Conservation (phyloP, 176 grass and related monocot species). For the Cocos nucifera region DNA sequence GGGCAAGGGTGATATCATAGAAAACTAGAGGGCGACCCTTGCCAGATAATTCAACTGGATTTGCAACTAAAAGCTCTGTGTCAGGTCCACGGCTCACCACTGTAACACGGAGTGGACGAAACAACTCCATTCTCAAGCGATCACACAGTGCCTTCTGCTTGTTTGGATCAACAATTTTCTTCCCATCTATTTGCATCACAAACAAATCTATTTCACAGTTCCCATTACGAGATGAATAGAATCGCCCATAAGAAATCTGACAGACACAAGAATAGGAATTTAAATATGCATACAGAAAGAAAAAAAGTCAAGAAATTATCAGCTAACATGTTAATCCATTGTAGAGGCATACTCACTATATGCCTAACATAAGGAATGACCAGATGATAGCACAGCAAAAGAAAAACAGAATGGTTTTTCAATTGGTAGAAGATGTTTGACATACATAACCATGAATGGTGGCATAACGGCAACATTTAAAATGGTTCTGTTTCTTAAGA, state of each 20-base stretch:
- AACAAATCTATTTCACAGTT: constrained; percentile 73
- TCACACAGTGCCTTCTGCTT: constrained; percentile 36
- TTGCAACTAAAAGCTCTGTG: constrained; percentile 61
- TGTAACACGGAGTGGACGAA: constrained; percentile 34
- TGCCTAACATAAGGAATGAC: no score
- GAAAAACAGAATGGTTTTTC: no score
- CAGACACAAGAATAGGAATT: neutral
- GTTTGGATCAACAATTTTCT: constrained; percentile 57
- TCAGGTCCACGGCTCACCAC: constrained; percentile 63
- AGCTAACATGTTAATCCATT: no score
- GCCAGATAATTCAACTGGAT: constrained; percentile 64
- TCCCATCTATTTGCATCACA: constrained; percentile 55
- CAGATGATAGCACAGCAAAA: no score
- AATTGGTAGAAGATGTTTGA: no score
- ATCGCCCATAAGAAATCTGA: constrained; percentile 57
- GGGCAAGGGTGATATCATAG: constrained; percentile 70
- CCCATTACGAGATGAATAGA: constrained; percentile 51
- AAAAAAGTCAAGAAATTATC: neutral
- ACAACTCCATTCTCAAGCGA: constrained; percentile 45
- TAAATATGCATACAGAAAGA: neutral
- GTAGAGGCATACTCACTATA: no score
- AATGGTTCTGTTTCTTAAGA: no score
- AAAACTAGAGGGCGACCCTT: constrained; percentile 73
- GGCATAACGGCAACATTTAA: no score
- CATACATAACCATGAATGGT: no score